Evolutionary conservation across 441 rosid species (phyloP), one percentile per base, ranked within the genome.

Genomic region (Populus hybrid): DNA sequence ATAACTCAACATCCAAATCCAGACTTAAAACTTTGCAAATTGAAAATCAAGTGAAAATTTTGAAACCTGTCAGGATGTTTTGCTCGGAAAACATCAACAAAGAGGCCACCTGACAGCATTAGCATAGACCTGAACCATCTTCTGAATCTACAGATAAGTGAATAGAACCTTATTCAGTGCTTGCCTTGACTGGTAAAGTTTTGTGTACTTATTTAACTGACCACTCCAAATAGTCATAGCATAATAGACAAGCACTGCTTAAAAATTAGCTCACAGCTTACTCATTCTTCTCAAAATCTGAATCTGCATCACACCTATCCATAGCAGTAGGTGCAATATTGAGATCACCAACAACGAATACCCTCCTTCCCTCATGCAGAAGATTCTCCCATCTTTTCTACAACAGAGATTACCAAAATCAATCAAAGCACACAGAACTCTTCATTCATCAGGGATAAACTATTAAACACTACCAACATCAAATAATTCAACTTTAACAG

Each of bases 371-470:
- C 67, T 45, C 82, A 72, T 76, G 78, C 78, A 92, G 76, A 45
- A 94, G 88, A 84, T 84, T 83, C 84, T 95, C 93, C 97, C 97
- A 94, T 88, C 97, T 94, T 95, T 87, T 92, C 99, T 95, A 92
- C 81, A 91, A 74, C 78, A 88, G 82, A 79, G 75, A 81, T 10
- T 59, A 67, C 21, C 69, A 40, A 69, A 33, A 72, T 84, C 73
- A 81, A 78, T n/a, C 11, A 40, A 18, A 4, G 20, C 20, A 68
- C 14, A 68, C 21, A 29, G 8, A 68, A 66, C 33, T 35, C 40
- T 45, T 12, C 56, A 45, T 14, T 45, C 56, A 45, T 45, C 56
- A 45, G 56, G 16, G 56, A 45, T 45, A 45, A 45, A 14, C 56
- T 12, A 45, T 45, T 45, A 12, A 10, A 45, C 56, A 45, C 56